These are phyloP conservation scores for Podospora didyma DNA, from an alignment of 495 filamentous ascomycete species.

Conservation along the genomic window DNA sequence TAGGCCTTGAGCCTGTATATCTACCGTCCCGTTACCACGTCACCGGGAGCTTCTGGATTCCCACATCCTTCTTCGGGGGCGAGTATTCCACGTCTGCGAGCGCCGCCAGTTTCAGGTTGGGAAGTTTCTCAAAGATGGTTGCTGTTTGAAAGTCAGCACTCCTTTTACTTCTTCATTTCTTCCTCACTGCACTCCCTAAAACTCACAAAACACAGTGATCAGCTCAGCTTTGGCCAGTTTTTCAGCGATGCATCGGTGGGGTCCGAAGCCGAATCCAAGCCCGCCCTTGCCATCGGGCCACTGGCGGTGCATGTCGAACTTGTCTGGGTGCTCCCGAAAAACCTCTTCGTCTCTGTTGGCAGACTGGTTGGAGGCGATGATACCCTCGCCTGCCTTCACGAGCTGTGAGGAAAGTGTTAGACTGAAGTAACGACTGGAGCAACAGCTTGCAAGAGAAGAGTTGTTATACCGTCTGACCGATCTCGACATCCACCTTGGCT, in stretches of 20 bases:
- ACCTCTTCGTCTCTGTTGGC: conserved; percentile 45
- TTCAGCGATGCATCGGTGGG: conserved; percentile 44
- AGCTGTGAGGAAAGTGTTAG: conserved; percentile 2
- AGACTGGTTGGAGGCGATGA: conserved; percentile 44
- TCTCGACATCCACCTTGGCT: conserved; percentile 40
- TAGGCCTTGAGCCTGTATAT: too few species aligned
- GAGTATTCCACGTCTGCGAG: conserved; percentile 35
- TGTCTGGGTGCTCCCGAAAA: conserved; percentile 31
- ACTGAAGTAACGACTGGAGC: too few species aligned
- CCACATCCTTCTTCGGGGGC: conserved; percentile 33
- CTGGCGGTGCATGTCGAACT: conserved; percentile 41
- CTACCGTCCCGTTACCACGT: conserved; percentile 9
- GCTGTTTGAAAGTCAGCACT: too few species aligned
- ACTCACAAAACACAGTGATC: conserved; percentile 36
- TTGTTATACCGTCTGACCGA: conserved; percentile 27
- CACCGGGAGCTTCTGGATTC: conserved; percentile 34
- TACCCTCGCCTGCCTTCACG: conserved; percentile 39
- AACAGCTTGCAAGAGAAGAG: not conserved
- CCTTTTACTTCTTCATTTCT: too few species aligned
- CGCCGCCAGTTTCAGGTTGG: conserved; percentile 34
- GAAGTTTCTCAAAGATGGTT: conserved; percentile 26
- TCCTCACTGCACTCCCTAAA: too few species aligned
- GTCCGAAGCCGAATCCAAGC: conserved; percentile 42
- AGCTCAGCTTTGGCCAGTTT: conserved; percentile 37
- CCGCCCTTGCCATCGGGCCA: conserved; percentile 27